These are phyloP conservation scores for Barnettozyma sucrosica DNA, from an alignment of 805 yeast genomes.

Conservation along the genomic window DNA sequence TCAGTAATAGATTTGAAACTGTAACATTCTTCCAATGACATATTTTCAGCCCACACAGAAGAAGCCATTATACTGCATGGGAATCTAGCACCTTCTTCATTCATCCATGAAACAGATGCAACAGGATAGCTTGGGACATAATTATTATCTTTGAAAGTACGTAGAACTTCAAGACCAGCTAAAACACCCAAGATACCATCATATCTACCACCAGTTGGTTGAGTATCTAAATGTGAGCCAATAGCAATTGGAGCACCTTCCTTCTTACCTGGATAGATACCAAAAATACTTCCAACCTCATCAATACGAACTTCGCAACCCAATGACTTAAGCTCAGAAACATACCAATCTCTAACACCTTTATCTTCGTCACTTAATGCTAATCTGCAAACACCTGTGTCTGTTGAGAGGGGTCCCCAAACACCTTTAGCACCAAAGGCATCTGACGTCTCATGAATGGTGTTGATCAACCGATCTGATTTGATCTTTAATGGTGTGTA, in stretches of 20 bases:
- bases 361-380: slow-evolving; percentile 61
- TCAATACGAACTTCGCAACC: slow-evolving; percentile 60
- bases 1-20: slow-evolving; percentile 50
- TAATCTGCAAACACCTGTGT: slow-evolving; percentile 65
- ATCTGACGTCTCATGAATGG: slow-evolving; percentile 55
- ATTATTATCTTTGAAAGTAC: slow-evolving; percentile 56
- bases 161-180: slow-evolving; percentile 58
- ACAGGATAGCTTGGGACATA: slow-evolving; percentile 61
- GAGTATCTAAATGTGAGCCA: slow-evolving; percentile 73
- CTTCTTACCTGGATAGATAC: slow-evolving; percentile 52
- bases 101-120: slow-evolving; percentile 64
- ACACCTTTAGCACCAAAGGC: slow-evolving; percentile 56
- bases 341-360: slow-evolving; percentile 61
- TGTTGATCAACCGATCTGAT: slow-evolving; percentile 42
- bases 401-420: slow-evolving; percentile 48
- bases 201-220: slow-evolving; percentile 73
- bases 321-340: slow-evolving; percentile 40
- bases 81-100: slow-evolving; percentile 75
- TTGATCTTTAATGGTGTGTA: slow-evolving; percentile 23
- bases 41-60: slow-evolving; percentile 58
- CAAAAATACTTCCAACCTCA: slow-evolving; percentile 64
- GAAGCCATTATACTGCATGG: slow-evolving; percentile 65
- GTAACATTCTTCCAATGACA: slow-evolving; percentile 44
- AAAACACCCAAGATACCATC: slow-evolving; percentile 71
- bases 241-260: slow-evolving; percentile 53